Percentiles rank a stretch among this genome's conserved stretches.
Evolutionary conservation across 306 rosid genomes (phyloP).

Genomic region (Acacia crassicarpa): DNA sequence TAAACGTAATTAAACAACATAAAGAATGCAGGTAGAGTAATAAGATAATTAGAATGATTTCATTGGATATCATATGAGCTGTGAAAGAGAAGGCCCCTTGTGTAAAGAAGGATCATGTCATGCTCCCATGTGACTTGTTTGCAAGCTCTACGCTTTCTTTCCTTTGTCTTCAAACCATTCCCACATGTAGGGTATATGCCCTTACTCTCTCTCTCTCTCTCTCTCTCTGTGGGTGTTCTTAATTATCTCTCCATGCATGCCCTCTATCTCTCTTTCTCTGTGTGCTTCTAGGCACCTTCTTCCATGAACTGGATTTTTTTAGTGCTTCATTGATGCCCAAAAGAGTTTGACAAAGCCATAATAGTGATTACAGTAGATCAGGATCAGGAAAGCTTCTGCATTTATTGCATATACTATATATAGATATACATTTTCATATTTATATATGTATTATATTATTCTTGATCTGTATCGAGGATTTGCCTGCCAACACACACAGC

Average conservation of each 20-base stretch:
- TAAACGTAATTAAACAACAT: neutral
- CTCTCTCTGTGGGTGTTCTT: neutral
- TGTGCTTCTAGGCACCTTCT: slow-evolving; percentile 54
- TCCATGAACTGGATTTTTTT: slow-evolving; percentile 29
- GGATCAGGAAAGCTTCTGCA: neutral
- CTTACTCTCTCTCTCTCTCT: neutral
- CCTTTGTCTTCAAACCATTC: slow-evolving; percentile 77
- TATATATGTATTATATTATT: neutral
- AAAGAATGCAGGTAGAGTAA: slow-evolving; percentile 18
- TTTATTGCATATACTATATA: neutral
- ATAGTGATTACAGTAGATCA: slow-evolving; percentile 37
- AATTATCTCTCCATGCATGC: neutral
- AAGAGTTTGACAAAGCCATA: slow-evolving; percentile 44
- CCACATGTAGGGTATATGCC: slow-evolving; percentile 83
- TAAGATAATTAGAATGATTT: slow-evolving; percentile 20
- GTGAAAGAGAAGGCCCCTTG: slow-evolving; percentile 32
- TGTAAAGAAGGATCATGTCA: slow-evolving; percentile 48
- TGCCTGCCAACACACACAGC: slow-evolving; percentile 38
- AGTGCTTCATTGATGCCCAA: slow-evolving; percentile 12
- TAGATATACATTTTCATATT: neutral
- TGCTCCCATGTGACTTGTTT: slow-evolving; percentile 86
- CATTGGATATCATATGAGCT: slow-evolving; percentile 32
- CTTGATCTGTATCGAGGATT: slow-evolving; percentile 31
- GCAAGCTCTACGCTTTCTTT: slow-evolving; percentile 67
- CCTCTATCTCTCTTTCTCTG: neutral